Percentiles rank a stretch among this genome's conserved stretches.
Evolutionary conservation across 148 eudicot genomes (phyloP).

Genomic region (Beta vulgaris): DNA sequence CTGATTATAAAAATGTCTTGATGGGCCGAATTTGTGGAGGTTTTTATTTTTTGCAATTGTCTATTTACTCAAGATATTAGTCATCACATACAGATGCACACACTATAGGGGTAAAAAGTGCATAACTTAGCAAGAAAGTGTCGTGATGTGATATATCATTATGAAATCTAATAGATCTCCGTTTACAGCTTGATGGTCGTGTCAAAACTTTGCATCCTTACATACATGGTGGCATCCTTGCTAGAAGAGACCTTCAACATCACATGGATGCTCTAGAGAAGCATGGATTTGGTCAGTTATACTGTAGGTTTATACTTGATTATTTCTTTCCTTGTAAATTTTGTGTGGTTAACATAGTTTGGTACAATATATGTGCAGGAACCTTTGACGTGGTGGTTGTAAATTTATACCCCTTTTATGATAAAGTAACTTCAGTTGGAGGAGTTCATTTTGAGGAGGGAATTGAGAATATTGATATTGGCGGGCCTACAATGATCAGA

Average conservation of each 20-base stretch:
- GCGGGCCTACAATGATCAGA: slow-evolving; percentile 98
- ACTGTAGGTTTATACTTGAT: not conserved
- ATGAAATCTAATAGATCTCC: not conserved
- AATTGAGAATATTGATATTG: slow-evolving; percentile 96
- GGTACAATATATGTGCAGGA: slow-evolving; percentile 43
- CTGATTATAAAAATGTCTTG: too few species aligned
- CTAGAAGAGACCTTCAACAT: slow-evolving; percentile 81
- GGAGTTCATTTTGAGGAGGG: slow-evolving; percentile 88
- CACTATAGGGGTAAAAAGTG: not conserved
- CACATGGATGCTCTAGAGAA: slow-evolving; percentile 90
- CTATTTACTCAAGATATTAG: slow-evolving; percentile 6
- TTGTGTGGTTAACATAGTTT: slow-evolving; percentile 1
- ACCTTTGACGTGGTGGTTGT: slow-evolving; percentile 90
- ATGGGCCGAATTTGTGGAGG: too few species aligned
- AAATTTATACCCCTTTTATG: slow-evolving; percentile 95
- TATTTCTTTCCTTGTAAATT: not conserved
- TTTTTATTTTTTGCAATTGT: too few species aligned
- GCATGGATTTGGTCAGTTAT: slow-evolving; percentile 73
- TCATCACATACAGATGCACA: not conserved
- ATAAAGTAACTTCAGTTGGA: slow-evolving; percentile 68
- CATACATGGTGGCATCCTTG: slow-evolving; percentile 97
- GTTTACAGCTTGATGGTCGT: slow-evolving; percentile 95
- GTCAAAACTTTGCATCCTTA: slow-evolving; percentile 95
- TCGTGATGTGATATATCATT: not conserved
- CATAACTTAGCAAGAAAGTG: not conserved